A percentile compares a stretch with the other conserved stretches of the same genome.
These are phyloP conservation scores for Breynia disticha DNA, from an alignment of 441 rosid genomes.

Conservation along the genomic window DNA sequence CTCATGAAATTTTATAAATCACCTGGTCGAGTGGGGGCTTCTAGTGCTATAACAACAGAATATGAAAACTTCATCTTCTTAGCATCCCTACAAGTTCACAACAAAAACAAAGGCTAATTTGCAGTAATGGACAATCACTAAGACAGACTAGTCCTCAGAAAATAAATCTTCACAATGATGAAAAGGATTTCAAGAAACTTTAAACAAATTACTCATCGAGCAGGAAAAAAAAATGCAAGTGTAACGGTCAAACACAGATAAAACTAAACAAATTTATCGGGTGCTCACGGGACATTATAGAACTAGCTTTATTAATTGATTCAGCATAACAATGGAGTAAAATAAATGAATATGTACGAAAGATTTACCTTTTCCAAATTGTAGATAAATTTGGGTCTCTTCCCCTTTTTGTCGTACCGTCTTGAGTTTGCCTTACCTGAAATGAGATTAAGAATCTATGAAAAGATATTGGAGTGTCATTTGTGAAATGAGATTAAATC, in stretches of 20 bases:
- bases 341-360: not conserved
- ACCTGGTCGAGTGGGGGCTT: slow-evolving; percentile 16
- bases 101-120: slow-evolving; percentile 4
- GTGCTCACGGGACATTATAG: not conserved
- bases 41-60: slow-evolving; percentile 11
- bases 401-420: slow-evolving; percentile 9
- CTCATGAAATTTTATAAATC: slow-evolving; percentile 1
- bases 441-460: slow-evolving; percentile 1
- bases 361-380: slow-evolving; percentile 10
- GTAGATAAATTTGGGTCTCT: slow-evolving; percentile 5
- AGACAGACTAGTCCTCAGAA: not conserved
- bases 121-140: not conserved
- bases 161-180: not conserved
- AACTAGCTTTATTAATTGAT: no score
- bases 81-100: slow-evolving; percentile 15
- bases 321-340: not conserved
- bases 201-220: not conserved
- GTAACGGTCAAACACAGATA: not conserved
- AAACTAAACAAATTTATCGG: not conserved
- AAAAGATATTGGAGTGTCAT: slow-evolving; percentile 1
- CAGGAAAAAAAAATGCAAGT: not conserved
- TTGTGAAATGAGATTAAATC: not conserved
- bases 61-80: slow-evolving; percentile 6
- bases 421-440: slow-evolving; percentile 13
- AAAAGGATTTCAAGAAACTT: not conserved